Evolutionary conservation across 1,139 yeast species (phyloP), one percentile per base, ranked within the genome.

Genomic region (Kodamaea anthophila): DNA sequence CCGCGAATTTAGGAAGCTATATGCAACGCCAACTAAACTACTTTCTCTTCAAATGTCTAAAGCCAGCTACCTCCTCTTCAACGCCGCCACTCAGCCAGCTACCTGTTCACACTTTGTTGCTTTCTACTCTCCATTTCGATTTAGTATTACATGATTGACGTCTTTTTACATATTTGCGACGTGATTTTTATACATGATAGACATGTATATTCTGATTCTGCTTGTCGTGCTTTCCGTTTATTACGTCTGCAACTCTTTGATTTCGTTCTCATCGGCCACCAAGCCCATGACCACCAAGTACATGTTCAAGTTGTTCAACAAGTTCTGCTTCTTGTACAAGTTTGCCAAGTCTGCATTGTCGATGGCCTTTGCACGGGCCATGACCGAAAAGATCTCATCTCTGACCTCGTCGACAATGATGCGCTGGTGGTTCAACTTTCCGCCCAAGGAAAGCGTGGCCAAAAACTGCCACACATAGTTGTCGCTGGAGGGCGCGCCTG

Each of bases 231-330:
- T 15, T 13, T 15, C 13, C 12, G 8, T 24, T 15, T 24, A 24
- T 15, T 24, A 15, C 26, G 48, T 28, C 40, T 58, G 63, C 37
- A 74, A 57, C 47, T 74, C 79, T 37, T 70, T 65, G 42, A 74
- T 73, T 43, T 74, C 80, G 36, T 59, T 65, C 40, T 74, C 80
- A 45, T 87, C 86, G 9, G 96, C 96, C 40, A 85, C 87, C 42
- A 91, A 72, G 4, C 98, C 98, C 93, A 91, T 87, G 30, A 91
- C 97, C 44, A 88, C 93, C 60, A 91, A 72, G 63, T 87, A 88
- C 72, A 91, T 65, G 55, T 91, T 91, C 70, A 91, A 74, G 51
- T 88, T 87, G 44, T 77, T 78, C 47, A 82, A 70, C 47, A 82
- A 72, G 56, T 77, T 81, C 37, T 69, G 74, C 45, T 80, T 72